Evolutionary conservation across 129 eudicot genomes (phyloP).

Genomic region (Flaveria sonorensis): DNA sequence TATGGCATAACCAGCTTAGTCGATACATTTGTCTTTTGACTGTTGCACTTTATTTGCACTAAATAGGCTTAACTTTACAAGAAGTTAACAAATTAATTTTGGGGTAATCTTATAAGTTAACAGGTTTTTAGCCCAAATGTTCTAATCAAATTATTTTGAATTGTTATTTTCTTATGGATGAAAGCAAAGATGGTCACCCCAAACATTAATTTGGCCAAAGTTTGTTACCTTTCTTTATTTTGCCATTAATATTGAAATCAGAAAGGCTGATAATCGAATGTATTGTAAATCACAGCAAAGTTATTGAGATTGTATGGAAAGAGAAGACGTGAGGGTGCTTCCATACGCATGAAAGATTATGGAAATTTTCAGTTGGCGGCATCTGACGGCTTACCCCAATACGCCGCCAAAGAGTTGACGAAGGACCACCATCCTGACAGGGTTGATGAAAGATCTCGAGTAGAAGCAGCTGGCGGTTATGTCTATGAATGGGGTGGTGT

Average conservation of each 20-base stretch:
- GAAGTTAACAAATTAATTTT: neutral
- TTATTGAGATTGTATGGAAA: conserved; percentile 68
- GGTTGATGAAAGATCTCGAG: conserved; percentile 83
- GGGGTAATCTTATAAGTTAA: neutral
- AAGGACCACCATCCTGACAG: conserved; percentile 96
- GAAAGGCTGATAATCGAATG: conserved; percentile 17
- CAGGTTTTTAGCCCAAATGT: neutral
- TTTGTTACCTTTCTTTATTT: neutral
- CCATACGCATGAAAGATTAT: conserved; percentile 53
- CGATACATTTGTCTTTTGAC: conserved; percentile 10
- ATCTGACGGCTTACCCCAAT: conserved; percentile 53
- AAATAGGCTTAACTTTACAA: neutral
- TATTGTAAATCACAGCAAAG: conserved; percentile 64
- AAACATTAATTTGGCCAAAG: neutral
- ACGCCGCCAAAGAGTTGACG: conserved; percentile 74
- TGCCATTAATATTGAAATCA: neutral
- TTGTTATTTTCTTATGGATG: neutral
- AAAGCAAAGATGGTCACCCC: conserved; percentile 11
- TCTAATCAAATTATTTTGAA: neutral
- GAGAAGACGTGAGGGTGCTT: conserved; percentile 51
- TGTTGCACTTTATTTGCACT: conserved; percentile 3
- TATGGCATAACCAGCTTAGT: conserved; percentile 16
- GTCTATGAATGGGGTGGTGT: conserved; percentile 90
- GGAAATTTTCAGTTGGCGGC: conserved; percentile 54
- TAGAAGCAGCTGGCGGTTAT: conserved; percentile 89